Evolutionary conservation across 2,329 filamentous ascomycete species (phyloP).

Genomic region (Trichophyton simii): DNA sequence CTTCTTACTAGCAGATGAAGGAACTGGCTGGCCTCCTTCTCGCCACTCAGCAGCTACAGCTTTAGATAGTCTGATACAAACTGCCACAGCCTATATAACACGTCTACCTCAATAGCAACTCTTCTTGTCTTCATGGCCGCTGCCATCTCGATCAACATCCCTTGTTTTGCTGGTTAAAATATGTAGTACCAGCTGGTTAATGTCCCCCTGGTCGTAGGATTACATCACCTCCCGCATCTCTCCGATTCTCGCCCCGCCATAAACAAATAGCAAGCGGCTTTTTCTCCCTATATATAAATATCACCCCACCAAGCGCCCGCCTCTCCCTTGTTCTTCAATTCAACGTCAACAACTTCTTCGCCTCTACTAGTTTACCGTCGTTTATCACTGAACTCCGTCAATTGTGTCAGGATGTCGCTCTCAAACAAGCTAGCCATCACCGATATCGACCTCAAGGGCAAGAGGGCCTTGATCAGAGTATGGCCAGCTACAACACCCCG

Average conservation of each 20-base stretch:
- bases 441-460: slow-evolving; percentile 94
- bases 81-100: too few relatives aligned
- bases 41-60: neutral
- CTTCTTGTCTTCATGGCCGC: too few relatives aligned
- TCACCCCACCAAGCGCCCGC: neutral
- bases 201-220: neutral
- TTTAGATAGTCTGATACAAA: neutral
- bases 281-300: neutral
- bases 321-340: neutral
- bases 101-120: too few relatives aligned
- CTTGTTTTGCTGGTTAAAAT: neutral
- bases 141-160: neutral
- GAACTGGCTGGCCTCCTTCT: too few relatives aligned
- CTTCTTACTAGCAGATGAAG: neutral
- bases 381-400: neutral
- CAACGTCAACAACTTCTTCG: neutral
- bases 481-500: slow-evolving; percentile 26
- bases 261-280: neutral
- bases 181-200: neutral
- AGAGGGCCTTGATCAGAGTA: slow-evolving; percentile 94
- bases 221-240: slow-evolving; percentile 5
- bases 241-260: slow-evolving; percentile 2
- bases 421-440: slow-evolving; percentile 95
- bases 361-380: neutral
- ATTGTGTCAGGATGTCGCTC: slow-evolving; percentile 65